Base-by-base conservation (phyloP, 2,329 filamentous ascomycete species). In the Seiridium unicorne region DNA sequence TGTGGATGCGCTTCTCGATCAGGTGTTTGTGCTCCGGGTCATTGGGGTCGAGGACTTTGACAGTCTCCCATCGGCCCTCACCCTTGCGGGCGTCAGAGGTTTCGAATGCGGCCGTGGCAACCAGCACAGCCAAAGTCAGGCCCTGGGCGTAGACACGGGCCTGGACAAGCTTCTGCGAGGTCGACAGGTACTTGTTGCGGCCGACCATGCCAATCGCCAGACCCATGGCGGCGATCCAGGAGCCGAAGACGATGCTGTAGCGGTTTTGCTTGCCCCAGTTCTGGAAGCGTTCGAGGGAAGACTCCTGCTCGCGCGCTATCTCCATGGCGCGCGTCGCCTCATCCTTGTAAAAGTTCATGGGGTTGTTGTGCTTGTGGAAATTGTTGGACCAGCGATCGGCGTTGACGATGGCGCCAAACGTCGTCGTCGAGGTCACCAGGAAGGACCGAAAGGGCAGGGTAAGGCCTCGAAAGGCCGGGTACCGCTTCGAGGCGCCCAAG, bases 61-160 rank as follows among this genome's bases (percentile, higher is more conserved):
- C 83, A 2, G 91, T 95, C 84, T 96, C 89, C 90, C 90, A 96
- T 73, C 89, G 84, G 64, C 89, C 90, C 70, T 84, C 84, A 54
- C 92, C 92, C 71, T 84, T 85, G 72, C 87, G 88, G 66, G 89
- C 90, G 76, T 99, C 95, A 58, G 76, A 77, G 64, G 85, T 82
- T 85, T 97, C 93, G 68, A 97, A 90, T 9, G 87, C 90, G 51
- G 94, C 92, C 38, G 88, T 90, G 60, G 91, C 87, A 71, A 96
- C 84, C 60, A 97, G 81, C 56, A 97, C 92, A 64, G 89, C 90
- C 51, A 97, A 81, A 4, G 93, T 96, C 68, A 96, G 79, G 5
- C 91, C 92, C 80, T 97, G 93, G 3, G 93, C 93, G 77, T 97
- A 97, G 65, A 97, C 90, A 84, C 93, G 89, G 32, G 93, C 93